A percentile compares a stretch with the other conserved stretches of the same genome.
Conservation (phyloP, 176 grass and related monocot species). For the Elymus sibiricus region DNA sequence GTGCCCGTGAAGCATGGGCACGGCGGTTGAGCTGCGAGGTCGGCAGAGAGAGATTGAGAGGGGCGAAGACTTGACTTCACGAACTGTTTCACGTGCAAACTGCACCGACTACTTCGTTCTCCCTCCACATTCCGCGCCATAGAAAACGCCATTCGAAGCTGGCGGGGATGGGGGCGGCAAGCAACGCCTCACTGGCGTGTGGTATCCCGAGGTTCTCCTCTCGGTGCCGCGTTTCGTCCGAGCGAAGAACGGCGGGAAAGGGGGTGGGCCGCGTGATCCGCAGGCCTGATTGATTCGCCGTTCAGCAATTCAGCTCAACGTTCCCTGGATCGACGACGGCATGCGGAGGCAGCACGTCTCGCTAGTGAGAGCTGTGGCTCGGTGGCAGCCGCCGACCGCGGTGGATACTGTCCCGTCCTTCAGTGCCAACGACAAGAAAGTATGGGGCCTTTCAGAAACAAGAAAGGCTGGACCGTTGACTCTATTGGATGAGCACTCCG, state of each 20-base stretch:
- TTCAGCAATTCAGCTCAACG: background rate
- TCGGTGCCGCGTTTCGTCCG: slow-evolving; percentile 15
- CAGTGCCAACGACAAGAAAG: background rate
- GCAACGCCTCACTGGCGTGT: background rate
- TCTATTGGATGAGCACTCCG: too few species aligned
- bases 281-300: background rate
- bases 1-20: background rate
- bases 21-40: background rate
- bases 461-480: background rate
- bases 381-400: background rate
- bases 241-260: slow-evolving; percentile 1
- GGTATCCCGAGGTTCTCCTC: background rate
- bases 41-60: background rate
- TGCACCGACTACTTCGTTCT: slow-evolving; percentile 26
- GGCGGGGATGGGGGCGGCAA: background rate
- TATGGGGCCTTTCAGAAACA: background rate
- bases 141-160: background rate
- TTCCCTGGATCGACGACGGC: background rate
- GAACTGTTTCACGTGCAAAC: background rate
- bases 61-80: background rate
- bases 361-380: too few species aligned
- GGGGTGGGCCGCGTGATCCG: background rate
- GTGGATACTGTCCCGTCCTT: background rate
- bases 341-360: background rate
- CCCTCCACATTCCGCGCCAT: background rate